Conservation (phyloP, 2,329 filamentous ascomycete species). For the Xylaria multiplex region DNA sequence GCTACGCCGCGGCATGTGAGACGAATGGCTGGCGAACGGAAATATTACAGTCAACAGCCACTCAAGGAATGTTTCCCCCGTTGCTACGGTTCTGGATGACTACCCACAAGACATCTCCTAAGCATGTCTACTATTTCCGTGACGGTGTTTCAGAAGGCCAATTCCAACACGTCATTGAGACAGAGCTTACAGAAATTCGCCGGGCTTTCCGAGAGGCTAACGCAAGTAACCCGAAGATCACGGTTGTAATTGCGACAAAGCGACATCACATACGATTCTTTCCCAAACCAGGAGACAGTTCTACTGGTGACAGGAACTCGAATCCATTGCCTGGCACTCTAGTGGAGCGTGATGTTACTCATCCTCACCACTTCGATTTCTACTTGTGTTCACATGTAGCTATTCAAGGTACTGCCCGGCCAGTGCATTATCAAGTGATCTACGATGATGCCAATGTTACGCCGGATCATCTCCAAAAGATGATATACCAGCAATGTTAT, state of each 20-base stretch:
- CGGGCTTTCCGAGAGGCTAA: slow-evolving; percentile 59
- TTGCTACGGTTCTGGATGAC: slow-evolving; percentile 73
- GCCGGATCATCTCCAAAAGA: slow-evolving; percentile 78
- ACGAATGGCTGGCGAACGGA: slow-evolving; percentile 86
- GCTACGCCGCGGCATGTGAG: slow-evolving; percentile 81
- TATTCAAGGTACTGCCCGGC: slow-evolving; percentile 92
- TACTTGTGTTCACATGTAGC: slow-evolving; percentile 73
- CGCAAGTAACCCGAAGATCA: slow-evolving; percentile 69
- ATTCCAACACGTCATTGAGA: slow-evolving; percentile 79
- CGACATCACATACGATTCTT: slow-evolving; percentile 95
- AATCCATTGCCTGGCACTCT: slow-evolving; percentile 89
- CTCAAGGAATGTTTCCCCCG: slow-evolving; percentile 71
- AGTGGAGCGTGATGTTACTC: slow-evolving; percentile 89
- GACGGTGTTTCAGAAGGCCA: slow-evolving; percentile 92
- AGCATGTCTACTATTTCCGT: slow-evolving; percentile 89
- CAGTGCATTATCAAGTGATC: slow-evolving; percentile 91
- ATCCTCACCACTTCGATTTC: slow-evolving; percentile 91
- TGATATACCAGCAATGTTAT: slow-evolving; percentile 96
- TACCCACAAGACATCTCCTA: slow-evolving; percentile 66
- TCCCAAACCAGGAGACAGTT: slow-evolving; percentile 65
- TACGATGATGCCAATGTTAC: slow-evolving; percentile 78
- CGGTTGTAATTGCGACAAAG: slow-evolving; percentile 90
- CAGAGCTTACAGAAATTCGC: slow-evolving; percentile 81
- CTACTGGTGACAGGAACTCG: slow-evolving; percentile 73
- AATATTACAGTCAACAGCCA: slow-evolving; percentile 75